phyloP scores from a whole-genome alignment of 2,329 filamentous ascomycete species.

The Ophiocordyceps robertsii region DNA sequence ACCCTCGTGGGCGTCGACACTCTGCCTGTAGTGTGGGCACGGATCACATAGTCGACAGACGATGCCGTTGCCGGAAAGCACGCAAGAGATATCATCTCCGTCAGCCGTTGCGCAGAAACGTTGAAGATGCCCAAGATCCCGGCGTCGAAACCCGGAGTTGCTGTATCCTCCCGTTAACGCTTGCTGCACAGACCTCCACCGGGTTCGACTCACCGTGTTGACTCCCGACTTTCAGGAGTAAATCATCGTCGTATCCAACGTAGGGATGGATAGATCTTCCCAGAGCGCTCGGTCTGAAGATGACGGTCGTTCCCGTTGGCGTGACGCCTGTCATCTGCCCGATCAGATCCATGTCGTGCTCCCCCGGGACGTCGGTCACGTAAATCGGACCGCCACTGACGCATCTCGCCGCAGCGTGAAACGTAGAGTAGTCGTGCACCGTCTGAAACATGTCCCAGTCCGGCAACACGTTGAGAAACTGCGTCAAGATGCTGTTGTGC shows the following conservation, averaged over 20 bases:
- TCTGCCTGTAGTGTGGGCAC: conserved; percentile 54
- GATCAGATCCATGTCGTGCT: conserved; percentile 66
- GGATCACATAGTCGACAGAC: conserved; percentile 52
- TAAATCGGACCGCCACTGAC: conserved; percentile 87
- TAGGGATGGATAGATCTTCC: conserved; percentile 66
- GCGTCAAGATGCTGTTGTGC: conserved; percentile 71
- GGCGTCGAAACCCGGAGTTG: conserved; percentile 49
- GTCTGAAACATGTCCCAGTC: conserved; percentile 69
- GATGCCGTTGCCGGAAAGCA: conserved; percentile 58
- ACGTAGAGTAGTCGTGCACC: conserved; percentile 54
- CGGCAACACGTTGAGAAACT: conserved; percentile 74
- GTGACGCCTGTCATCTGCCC: conserved; percentile 69
- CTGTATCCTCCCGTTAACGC: conserved; percentile 10
- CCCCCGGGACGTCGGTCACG: conserved; percentile 78
- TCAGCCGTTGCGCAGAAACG: conserved; percentile 45
- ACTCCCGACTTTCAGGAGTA: conserved; percentile 63
- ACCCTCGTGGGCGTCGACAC: conserved; percentile 39
- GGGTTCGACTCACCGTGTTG: conserved; percentile 48
- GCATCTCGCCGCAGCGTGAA: conserved; percentile 83
- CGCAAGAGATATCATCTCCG: conserved; percentile 56
- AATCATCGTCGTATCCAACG: conserved; percentile 57
- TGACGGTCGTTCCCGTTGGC: conserved; percentile 57
- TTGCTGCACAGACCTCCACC: no score
- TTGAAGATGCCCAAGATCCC: conserved; percentile 82
- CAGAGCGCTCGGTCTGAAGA: conserved; percentile 63